phyloP scores from a whole-genome alignment of 148 eudicot species.

The Rhododendron griersonianum region DNA sequence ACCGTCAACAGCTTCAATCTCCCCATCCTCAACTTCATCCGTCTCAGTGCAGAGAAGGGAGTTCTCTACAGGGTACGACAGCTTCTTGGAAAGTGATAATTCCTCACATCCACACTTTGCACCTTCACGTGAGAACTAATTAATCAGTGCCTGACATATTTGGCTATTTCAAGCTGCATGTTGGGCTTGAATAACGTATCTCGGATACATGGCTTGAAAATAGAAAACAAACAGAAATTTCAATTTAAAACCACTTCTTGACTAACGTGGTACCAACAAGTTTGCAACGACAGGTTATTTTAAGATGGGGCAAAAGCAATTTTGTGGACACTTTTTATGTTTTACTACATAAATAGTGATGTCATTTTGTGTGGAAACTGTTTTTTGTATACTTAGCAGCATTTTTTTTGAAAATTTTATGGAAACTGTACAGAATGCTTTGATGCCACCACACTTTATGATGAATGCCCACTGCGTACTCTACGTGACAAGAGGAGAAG shows the following conservation, averaged over 20 bases:
- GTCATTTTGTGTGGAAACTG: too few relatives aligned
- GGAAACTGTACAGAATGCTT: constrained; percentile 44
- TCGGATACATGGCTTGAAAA: too few relatives aligned
- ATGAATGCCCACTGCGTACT: constrained; percentile 53
- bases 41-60: constrained; percentile 67
- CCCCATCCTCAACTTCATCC: constrained; percentile 54
- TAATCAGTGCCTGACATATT: too few relatives aligned
- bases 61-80: constrained; percentile 59
- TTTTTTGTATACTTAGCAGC: too few relatives aligned
- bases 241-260: too few relatives aligned
- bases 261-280: too few relatives aligned
- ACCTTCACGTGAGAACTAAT: background rate
- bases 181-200: too few relatives aligned
- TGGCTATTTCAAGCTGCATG: too few relatives aligned
- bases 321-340: too few relatives aligned
- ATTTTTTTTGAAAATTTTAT: background rate
- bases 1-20: constrained; percentile 52
- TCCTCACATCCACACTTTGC: background rate
- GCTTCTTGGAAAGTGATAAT: background rate
- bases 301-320: too few relatives aligned
- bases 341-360: too few relatives aligned
- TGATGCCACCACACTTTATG: constrained; percentile 60
- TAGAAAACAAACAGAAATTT: too few relatives aligned
- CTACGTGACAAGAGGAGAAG: constrained; percentile 46
- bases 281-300: background rate